phyloP scores from a whole-genome alignment of 768 basidiomycete species.

The Neoboletus subvelutipes region DNA sequence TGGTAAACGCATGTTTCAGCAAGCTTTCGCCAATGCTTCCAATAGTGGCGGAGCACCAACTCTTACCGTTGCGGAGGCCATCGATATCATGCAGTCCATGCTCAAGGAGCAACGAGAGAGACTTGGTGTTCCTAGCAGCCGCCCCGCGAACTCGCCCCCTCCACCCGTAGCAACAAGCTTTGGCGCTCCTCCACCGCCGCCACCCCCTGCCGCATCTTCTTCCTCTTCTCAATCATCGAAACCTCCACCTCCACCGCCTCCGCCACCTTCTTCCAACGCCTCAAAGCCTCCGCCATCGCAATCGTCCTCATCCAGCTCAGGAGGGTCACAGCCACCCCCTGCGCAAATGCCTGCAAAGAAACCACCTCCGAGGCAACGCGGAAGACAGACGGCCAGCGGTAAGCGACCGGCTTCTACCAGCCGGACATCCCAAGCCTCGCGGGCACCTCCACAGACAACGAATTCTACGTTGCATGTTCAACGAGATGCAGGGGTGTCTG shows the following conservation, averaged over 20 bases:
- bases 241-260: background rate
- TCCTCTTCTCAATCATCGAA: constrained; percentile 14
- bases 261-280: background rate
- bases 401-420: constrained; percentile 1
- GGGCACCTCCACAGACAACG: background rate
- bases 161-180: constrained; percentile 21
- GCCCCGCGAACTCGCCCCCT: constrained; percentile 3
- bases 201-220: constrained; percentile 20
- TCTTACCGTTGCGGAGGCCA: constrained; percentile 1
- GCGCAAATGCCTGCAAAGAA: constrained; percentile 14
- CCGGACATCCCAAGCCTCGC: background rate
- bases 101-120: constrained; percentile 22
- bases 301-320: constrained; percentile 3
- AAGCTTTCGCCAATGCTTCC: constrained; percentile 14
- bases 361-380: constrained; percentile 1
- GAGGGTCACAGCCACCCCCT: constrained; percentile 5
- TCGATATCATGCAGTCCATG: constrained; percentile 14
- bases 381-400: background rate
- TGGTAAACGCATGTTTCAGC: constrained; percentile 24
- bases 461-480: background rate
- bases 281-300: background rate
- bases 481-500: constrained; percentile 53
- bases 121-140: constrained; percentile 22
- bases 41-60: background rate
- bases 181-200: constrained; percentile 24